These are phyloP conservation scores for Mrakia gelida DNA, from an alignment of 768 basidiomycete genomes.

Conservation along the genomic window DNA sequence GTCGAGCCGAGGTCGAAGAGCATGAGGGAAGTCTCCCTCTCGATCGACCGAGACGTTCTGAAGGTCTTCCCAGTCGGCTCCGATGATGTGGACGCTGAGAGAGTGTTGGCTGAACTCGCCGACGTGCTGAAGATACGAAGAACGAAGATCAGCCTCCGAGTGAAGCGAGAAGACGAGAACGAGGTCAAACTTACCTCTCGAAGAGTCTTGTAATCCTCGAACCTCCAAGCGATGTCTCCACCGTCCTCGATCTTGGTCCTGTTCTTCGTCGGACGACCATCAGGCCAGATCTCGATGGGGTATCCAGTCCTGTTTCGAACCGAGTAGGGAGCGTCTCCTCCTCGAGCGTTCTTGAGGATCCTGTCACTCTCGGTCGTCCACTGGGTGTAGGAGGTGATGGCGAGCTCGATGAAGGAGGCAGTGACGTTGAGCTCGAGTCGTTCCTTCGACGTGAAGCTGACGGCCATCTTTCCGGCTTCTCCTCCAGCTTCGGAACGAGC, in stretches of 20 bases:
- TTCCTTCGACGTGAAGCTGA: slow-evolving; percentile 68
- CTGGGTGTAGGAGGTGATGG: slow-evolving; percentile 64
- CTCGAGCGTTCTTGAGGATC: slow-evolving; percentile 70
- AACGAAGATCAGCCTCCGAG: background rate
- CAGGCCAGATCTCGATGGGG: slow-evolving; percentile 79
- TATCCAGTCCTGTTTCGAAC: slow-evolving; percentile 87
- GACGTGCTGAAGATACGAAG: slow-evolving; percentile 15
- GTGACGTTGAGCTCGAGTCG: slow-evolving; percentile 87
- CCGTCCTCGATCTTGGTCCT: slow-evolving; percentile 62
- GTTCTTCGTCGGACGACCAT: slow-evolving; percentile 50
- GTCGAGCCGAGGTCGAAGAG: slow-evolving; percentile 70
- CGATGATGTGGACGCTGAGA: slow-evolving; percentile 76
- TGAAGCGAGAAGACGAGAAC: no score
- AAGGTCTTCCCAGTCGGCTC: slow-evolving; percentile 83
- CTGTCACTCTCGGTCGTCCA: slow-evolving; percentile 70
- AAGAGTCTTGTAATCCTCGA: slow-evolving; percentile 91
- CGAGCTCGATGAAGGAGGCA: slow-evolving; percentile 81
- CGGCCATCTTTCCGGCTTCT: slow-evolving; percentile 47
- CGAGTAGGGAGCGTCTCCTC: slow-evolving; percentile 87
- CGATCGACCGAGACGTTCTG: slow-evolving; percentile 84
- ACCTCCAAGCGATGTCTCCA: slow-evolving; percentile 84
- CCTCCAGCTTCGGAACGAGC: slow-evolving; percentile 38
- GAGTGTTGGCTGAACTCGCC: slow-evolving; percentile 61
- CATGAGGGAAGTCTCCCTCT: slow-evolving; percentile 85
- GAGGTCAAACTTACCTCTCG: slow-evolving; percentile 63